Percentiles rank a stretch among this genome's conserved stretches.
Conservation (phyloP, 345 rosid species). For the Salix suchowensis region DNA sequence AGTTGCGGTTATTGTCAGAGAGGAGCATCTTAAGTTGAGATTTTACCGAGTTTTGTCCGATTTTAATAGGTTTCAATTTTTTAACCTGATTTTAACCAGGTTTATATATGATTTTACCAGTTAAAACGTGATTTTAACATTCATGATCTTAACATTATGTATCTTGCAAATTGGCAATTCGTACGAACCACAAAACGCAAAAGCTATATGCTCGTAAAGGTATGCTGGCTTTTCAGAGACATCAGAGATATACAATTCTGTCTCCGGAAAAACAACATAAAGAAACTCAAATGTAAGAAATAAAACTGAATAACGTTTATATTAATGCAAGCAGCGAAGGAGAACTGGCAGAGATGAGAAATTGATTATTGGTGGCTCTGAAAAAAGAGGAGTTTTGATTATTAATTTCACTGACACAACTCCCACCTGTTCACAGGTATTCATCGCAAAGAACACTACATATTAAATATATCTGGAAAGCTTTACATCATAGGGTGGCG, state of each 20-base stretch:
- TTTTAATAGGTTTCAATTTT: too few species aligned
- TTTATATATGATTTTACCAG: too few species aligned
- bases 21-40: too few species aligned
- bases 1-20: too few species aligned
- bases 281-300: not conserved
- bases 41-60: too few species aligned
- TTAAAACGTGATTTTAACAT: too few species aligned
- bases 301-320: not conserved
- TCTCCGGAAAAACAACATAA: too few species aligned
- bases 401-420: not conserved
- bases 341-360: not conserved
- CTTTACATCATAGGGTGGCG: not conserved
- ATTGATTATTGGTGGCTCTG: not conserved
- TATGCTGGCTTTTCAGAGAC: too few species aligned
- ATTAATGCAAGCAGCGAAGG: not conserved
- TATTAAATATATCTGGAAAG: not conserved
- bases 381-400: not conserved
- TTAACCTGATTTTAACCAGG: too few species aligned
- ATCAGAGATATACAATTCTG: too few species aligned
- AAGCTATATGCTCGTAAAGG: too few species aligned
- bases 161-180: not conserved
- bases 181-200: not conserved
- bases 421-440: not conserved
- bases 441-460: not conserved
- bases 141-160: not conserved